Evolutionary conservation across 345 rosid species (phyloP), one percentile per base, ranked within the genome.

Genomic region (Bruguiera parviflora): DNA sequence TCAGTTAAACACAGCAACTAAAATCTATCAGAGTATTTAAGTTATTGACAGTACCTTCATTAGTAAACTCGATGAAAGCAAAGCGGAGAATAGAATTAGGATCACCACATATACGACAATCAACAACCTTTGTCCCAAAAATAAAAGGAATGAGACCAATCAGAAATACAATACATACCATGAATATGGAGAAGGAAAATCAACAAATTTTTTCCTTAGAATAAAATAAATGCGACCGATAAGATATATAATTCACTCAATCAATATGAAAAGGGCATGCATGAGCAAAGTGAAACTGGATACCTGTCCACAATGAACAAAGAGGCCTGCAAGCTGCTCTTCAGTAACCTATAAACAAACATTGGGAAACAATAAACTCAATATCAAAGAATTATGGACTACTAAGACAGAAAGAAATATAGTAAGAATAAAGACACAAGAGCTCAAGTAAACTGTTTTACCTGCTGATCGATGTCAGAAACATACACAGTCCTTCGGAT

Each of bases 1-100:
- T 75, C 63, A 72, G 60, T 62, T 73, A 53, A 53, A 58, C 27
- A 31, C 52, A 53, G 67, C 47, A 69, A 49, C 3, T 5, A 33
- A 61, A 37, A 11, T 5, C 22, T 33, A 31, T 39, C 24, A 16
- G 46, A 28, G 39, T 19, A 60, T 24, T 68, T 25, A 59, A 58
- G 63, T 61, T 73, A 31, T 62, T n/a, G 18, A 71, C 71, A 88
- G 82, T 87, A 90, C 98, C 79, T 74, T 90, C 98, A 83, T 90
- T 92, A 57, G 88, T 86, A 75, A 92, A 92, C 77, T 92, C 96
- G 21, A 92, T 91, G 69, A 92, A 92, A 32, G 98, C 98, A 84
- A 92, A 92, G 39, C 96, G 92, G 80, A 92, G 96, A 77, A 88
- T 88, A 61, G 98, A 92, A 83, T 86, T 92, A 52, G 98, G 95